phyloP scores from a whole-genome alignment of 2,329 filamentous ascomycete genomes.

The Juglanconis juglandina region DNA sequence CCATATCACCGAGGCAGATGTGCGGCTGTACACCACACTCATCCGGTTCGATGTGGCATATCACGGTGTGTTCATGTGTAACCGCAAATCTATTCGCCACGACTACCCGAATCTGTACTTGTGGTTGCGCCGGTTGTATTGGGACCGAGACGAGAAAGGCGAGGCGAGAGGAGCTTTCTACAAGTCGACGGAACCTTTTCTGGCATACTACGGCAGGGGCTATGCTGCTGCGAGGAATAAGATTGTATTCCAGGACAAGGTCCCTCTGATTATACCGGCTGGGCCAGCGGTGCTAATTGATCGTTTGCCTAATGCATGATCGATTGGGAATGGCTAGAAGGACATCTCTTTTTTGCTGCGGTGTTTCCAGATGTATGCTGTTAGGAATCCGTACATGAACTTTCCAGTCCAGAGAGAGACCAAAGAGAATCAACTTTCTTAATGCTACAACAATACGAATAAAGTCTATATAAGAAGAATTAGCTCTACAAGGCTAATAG shows the following conservation, averaged over 20 bases:
- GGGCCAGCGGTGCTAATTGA: constrained; percentile 26
- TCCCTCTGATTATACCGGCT: constrained; percentile 28
- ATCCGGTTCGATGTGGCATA: constrained; percentile 68
- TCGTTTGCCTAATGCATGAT: constrained; percentile 14
- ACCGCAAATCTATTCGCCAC: constrained; percentile 59
- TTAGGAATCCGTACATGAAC: no score
- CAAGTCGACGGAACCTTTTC: constrained; percentile 61
- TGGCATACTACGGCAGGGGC: constrained; percentile 27
- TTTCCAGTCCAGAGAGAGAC: no score
- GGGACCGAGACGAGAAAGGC: constrained; percentile 46
- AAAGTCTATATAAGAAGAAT: no score
- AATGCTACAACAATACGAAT: no score
- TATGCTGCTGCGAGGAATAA: constrained; percentile 27
- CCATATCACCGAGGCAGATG: constrained; percentile 64
- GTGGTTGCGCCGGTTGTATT: constrained; percentile 69
- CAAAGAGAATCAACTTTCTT: no score
- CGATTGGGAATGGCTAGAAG: neutral
- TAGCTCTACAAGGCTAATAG: no score
- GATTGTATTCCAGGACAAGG: constrained; percentile 26
- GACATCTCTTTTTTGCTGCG: no score
- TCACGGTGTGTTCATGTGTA: constrained; percentile 63
- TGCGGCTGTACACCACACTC: constrained; percentile 65
- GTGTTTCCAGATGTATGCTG: no score
- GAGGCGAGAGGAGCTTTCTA: constrained; percentile 56
- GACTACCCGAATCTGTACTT: constrained; percentile 65